Percentiles rank a stretch among this genome's conserved stretches.
These are phyloP conservation scores for Piloderma croceum DNA, from an alignment of 768 basidiomycete genomes.

Conservation along the genomic window DNA sequence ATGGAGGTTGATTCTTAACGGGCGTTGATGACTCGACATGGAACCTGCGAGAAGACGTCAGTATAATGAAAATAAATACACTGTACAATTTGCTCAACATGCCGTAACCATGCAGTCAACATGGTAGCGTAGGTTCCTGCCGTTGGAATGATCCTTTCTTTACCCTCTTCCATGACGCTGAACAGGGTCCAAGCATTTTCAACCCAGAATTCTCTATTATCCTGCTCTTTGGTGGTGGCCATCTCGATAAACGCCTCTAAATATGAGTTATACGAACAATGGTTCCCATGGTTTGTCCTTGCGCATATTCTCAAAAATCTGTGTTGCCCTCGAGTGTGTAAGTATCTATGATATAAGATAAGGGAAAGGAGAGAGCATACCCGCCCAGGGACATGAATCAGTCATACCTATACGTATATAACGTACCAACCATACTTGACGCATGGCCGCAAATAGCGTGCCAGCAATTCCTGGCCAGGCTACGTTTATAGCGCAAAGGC, in stretches of 20 bases:
- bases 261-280: conserved; percentile 63
- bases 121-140: conserved; percentile 63
- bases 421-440: too few relatives aligned
- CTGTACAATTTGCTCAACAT: conserved; percentile 14
- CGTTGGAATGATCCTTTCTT: conserved; percentile 46
- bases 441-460: too few relatives aligned
- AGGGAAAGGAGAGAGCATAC: too few relatives aligned
- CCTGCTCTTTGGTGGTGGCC: conserved; percentile 43
- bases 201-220: conserved; percentile 49
- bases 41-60: conserved; percentile 29
- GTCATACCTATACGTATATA: too few relatives aligned
- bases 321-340: too few relatives aligned
- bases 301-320: too few relatives aligned
- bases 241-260: conserved; percentile 59
- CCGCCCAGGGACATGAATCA: too few relatives aligned
- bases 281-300: too few relatives aligned
- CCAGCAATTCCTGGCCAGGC: too few relatives aligned
- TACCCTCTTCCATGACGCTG: conserved; percentile 44
- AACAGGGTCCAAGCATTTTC: conserved; percentile 60
- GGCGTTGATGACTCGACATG: conserved; percentile 28
- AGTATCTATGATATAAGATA: too few relatives aligned
- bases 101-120: conserved; percentile 56
- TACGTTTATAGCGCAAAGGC: too few relatives aligned
- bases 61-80: conserved; percentile 1
- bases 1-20: conserved; percentile 12